These are phyloP conservation scores for Trichoderma endophyticum DNA, from an alignment of 2,329 filamentous ascomycete species.

Conservation along the genomic window DNA sequence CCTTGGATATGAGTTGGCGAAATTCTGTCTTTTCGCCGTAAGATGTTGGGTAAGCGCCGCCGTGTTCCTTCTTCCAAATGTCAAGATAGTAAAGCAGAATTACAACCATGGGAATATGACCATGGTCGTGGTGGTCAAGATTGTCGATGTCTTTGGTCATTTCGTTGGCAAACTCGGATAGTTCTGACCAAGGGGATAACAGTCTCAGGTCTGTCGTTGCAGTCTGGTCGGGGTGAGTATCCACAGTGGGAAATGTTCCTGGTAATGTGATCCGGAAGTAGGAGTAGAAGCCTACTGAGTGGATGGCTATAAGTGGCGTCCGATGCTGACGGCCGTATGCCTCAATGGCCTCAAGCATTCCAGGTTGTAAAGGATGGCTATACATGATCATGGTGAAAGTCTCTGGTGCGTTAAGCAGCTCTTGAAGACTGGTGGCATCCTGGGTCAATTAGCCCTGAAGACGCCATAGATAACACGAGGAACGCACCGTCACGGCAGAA, in stretches of 20 bases:
- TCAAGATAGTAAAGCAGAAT: conserved; percentile 80
- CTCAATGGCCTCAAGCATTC: conserved; percentile 45
- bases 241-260: conserved; percentile 83
- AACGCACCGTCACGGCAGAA: conserved; percentile 41
- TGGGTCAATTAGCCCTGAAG: conserved; percentile 20
- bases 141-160: conserved; percentile 67
- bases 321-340: conserved; percentile 51
- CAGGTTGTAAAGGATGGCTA: conserved; percentile 46
- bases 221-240: conserved; percentile 89
- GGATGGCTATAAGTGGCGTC: conserved; percentile 75
- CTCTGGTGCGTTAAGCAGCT: conserved; percentile 40
- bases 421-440: conserved; percentile 34
- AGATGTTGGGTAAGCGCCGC: conserved; percentile 63
- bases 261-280: conserved; percentile 79
- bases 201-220: conserved; percentile 82
- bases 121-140: conserved; percentile 77
- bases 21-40: conserved; percentile 89
- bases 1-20: conserved; percentile 63
- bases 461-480: background rate
- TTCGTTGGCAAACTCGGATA: conserved; percentile 62
- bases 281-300: conserved; percentile 89
- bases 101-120: conserved; percentile 84
- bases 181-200: conserved; percentile 80
- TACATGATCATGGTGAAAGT: conserved; percentile 55
- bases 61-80: conserved; percentile 71